Evolutionary conservation across 2,329 filamentous ascomycete species (phyloP).

Genomic region (Hyphodiscus sp.): DNA sequence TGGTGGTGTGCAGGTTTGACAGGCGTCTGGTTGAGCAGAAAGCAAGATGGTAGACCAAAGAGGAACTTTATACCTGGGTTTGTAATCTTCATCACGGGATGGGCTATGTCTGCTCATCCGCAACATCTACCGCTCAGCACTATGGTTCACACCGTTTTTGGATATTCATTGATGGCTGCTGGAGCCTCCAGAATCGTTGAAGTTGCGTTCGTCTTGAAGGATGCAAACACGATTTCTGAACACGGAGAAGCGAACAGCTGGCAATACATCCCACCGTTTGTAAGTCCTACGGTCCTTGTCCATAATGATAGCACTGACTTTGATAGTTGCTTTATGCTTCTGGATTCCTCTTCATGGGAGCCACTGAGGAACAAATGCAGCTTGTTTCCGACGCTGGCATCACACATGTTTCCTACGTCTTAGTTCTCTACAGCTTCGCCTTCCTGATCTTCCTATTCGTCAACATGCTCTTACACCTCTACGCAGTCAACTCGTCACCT

Average conservation of each 20-base stretch:
- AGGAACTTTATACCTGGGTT: slow-evolving; percentile 90
- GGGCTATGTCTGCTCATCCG: slow-evolving; percentile 89
- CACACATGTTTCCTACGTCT: slow-evolving; percentile 84
- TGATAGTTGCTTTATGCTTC: slow-evolving; percentile 77
- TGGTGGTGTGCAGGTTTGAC: slow-evolving; percentile 95
- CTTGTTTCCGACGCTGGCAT: slow-evolving; percentile 68
- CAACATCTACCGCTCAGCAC: slow-evolving; percentile 79
- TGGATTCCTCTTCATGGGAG: slow-evolving; percentile 95
- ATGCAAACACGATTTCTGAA: slow-evolving; percentile 58
- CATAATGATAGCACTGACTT: slow-evolving; percentile 21
- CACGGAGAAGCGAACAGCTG: slow-evolving; percentile 68
- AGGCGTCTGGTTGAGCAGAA: slow-evolving; percentile 85
- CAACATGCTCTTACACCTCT: slow-evolving; percentile 64
- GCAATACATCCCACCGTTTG: slow-evolving; percentile 64
- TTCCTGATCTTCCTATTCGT: slow-evolving; percentile 88
- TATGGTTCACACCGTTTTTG: slow-evolving; percentile 83
- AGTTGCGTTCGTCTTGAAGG: slow-evolving; percentile 78
- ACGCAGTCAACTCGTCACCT: slow-evolving; percentile 54
- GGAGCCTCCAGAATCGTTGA: slow-evolving; percentile 82
- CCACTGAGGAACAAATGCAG: slow-evolving; percentile 92
- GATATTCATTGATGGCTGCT: slow-evolving; percentile 90
- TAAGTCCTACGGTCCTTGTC: slow-evolving; percentile 38
- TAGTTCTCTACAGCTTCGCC: slow-evolving; percentile 85
- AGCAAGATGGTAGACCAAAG: slow-evolving; percentile 76
- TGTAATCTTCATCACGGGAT: slow-evolving; percentile 87